A percentile compares a stretch with the other conserved stretches of the same genome.
Conservation (phyloP, 768 basidiomycete genomes). For the Macrolepiota albuminosa region DNA sequence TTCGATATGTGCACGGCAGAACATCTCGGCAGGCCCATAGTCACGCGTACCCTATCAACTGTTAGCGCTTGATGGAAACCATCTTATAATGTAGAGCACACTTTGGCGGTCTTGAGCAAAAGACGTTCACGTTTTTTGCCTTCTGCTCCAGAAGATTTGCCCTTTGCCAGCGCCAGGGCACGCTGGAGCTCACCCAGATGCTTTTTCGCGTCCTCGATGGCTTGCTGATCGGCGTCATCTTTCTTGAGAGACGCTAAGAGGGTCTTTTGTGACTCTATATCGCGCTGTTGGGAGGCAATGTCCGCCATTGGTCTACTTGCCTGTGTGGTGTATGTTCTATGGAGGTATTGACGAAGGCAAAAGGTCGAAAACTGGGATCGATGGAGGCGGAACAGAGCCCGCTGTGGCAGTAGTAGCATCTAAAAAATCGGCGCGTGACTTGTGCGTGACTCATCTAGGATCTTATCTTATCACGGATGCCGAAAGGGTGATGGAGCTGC, state of each 20-base stretch:
- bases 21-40: slow-evolving; percentile 89
- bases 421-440: slow-evolving; percentile 10
- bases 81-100: slow-evolving; percentile 25
- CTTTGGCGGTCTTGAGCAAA: slow-evolving; percentile 92
- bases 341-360: slow-evolving; percentile 16
- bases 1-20: slow-evolving; percentile 88
- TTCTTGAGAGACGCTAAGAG: slow-evolving; percentile 60
- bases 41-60: slow-evolving; percentile 81
- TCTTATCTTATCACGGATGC: slow-evolving; percentile 6
- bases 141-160: slow-evolving; percentile 22
- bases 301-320: slow-evolving; percentile 6
- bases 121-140: slow-evolving; percentile 60
- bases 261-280: slow-evolving; percentile 51
- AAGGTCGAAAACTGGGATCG: slow-evolving; percentile 24
- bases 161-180: slow-evolving; percentile 36
- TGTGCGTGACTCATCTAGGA: neutral
- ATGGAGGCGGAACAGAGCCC: slow-evolving; percentile 22
- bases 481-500: neutral
- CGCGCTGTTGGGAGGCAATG: slow-evolving; percentile 40
- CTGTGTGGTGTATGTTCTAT: slow-evolving; percentile 4
- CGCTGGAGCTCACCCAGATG: slow-evolving; percentile 68
- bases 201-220: slow-evolving; percentile 61
- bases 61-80: slow-evolving; percentile 14
- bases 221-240: slow-evolving; percentile 43
- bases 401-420: neutral